Percentiles rank a stretch among this genome's conserved stretches.
Evolutionary conservation across 2,329 filamentous ascomycete genomes (phyloP).

Genomic region (Immersiporthe knoxdaviesiana): DNA sequence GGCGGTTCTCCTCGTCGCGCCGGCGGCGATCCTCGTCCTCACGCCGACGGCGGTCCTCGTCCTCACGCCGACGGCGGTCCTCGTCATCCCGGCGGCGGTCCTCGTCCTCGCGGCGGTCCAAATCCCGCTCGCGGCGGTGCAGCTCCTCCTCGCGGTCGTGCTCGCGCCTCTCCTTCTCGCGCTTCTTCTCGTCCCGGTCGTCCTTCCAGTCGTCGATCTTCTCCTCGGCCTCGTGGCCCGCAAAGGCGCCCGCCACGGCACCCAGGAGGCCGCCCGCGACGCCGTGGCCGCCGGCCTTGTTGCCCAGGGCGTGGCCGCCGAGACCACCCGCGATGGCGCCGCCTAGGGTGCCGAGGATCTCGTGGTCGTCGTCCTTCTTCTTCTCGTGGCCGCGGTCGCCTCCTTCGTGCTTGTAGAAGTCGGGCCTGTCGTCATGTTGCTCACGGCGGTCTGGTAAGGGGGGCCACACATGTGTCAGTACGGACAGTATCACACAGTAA

Average conservation of each 20-base stretch:
- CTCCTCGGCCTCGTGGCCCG: constrained; percentile 48
- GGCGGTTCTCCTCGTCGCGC: constrained; percentile 25
- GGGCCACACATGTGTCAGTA: not conserved
- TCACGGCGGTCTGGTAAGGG: constrained; percentile 1
- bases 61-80: constrained; percentile 23
- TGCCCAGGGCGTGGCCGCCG: constrained; percentile 46
- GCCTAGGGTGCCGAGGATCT: constrained; percentile 45
- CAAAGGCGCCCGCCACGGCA: constrained; percentile 45
- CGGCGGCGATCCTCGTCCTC: constrained; percentile 24
- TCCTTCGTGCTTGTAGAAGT: constrained; percentile 25
- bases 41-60: constrained; percentile 23
- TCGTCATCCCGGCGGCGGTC: constrained; percentile 15
- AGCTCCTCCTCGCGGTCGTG: constrained; percentile 34
- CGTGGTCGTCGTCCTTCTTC: constrained; percentile 41
- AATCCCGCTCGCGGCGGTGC: constrained; percentile 11
- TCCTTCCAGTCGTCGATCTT: constrained; percentile 45
- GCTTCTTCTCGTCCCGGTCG: constrained; percentile 45
- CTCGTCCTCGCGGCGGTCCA: not conserved
- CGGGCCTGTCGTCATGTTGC: constrained; percentile 14
- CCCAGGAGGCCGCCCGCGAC: constrained; percentile 44
- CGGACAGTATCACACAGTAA: too few relatives aligned
- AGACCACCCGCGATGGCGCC: constrained; percentile 46
- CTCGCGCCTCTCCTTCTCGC: constrained; percentile 30
- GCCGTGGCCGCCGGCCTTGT: constrained; percentile 37
- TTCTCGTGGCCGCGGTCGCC: constrained; percentile 2